Conservation (phyloP, 225 moss, liverwort and hornwort species). For the Marchantia paleacea region DNA sequence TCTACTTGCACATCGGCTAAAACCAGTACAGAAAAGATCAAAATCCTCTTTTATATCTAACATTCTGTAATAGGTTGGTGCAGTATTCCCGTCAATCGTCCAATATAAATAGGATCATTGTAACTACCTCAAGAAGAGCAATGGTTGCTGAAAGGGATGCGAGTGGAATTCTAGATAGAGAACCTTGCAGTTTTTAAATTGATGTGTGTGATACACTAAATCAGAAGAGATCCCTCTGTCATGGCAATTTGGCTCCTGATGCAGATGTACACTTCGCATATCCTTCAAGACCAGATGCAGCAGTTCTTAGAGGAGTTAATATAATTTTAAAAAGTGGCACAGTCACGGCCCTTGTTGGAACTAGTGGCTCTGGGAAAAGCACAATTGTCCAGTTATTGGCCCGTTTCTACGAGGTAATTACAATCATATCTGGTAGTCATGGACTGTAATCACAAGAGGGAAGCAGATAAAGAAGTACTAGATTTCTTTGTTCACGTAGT, state of each 20-base stretch:
- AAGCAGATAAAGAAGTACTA: background rate
- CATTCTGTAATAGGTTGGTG: too few species aligned
- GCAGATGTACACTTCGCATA: conserved; percentile 92
- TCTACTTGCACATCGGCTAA: too few species aligned
- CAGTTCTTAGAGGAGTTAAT: conserved; percentile 69
- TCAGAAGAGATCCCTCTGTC: background rate
- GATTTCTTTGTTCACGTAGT: background rate
- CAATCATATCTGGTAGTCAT: background rate
- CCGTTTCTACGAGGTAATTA: conserved; percentile 92
- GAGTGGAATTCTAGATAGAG: background rate
- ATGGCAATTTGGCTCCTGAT: background rate
- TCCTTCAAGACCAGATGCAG: conserved; percentile 77
- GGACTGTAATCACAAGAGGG: background rate
- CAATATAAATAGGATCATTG: too few species aligned
- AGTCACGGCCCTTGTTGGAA: conserved; percentile 91
- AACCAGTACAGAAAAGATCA: too few species aligned
- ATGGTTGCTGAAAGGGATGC: background rate
- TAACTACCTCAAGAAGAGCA: too few species aligned
- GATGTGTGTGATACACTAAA: background rate
- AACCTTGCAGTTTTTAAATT: background rate
- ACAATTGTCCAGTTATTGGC: conserved; percentile 94
- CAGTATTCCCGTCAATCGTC: too few species aligned
- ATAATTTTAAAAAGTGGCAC: conserved; percentile 72
- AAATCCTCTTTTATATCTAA: too few species aligned
- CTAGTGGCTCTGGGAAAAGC: conserved; percentile 96